These are phyloP conservation scores for Magnaporthales sp. DNA, from an alignment of 2,329 filamentous ascomycete species.

Conservation along the genomic window DNA sequence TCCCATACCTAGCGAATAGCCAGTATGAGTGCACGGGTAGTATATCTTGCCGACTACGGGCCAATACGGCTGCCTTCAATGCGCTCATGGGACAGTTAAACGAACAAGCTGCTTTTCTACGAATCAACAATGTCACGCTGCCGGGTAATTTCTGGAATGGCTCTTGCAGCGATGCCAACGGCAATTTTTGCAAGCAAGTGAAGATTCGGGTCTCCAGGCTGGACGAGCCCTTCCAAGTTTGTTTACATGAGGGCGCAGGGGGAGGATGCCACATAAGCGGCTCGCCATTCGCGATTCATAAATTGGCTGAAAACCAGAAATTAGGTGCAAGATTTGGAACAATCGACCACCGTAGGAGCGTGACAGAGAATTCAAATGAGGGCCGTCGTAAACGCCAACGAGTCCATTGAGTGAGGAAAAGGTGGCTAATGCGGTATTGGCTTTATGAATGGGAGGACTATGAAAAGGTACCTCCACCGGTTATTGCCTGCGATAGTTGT, in stretches of 20 bases:
- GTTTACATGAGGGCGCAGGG: not conserved
- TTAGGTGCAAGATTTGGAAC: slow-evolving; percentile 1
- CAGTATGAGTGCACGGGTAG: not conserved
- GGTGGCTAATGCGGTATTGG: not conserved
- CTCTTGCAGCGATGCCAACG: slow-evolving; percentile 1
- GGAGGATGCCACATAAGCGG: not conserved
- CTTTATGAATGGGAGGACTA: not conserved
- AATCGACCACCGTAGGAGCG: not conserved
- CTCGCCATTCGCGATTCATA: not conserved
- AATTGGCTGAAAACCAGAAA: not conserved
- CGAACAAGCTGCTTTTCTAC: not conserved
- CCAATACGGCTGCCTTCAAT: not conserved
- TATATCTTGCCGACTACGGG: not conserved
- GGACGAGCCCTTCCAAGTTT: not conserved
- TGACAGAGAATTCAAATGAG: not conserved
- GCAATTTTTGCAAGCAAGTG: not conserved
- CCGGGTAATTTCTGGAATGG: not conserved
- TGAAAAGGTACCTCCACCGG: too few species aligned
- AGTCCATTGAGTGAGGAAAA: not conserved
- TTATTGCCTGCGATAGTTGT: too few species aligned
- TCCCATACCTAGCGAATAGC: not conserved
- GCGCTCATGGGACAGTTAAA: not conserved
- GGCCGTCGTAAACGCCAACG: slow-evolving; percentile 1
- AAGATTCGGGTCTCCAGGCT: not conserved
- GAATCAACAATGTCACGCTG: slow-evolving; percentile 1